Percentiles rank a stretch among this genome's conserved stretches.
phyloP scores from a whole-genome alignment of 169 alveolate species.

The Plasmodium adleri region DNA sequence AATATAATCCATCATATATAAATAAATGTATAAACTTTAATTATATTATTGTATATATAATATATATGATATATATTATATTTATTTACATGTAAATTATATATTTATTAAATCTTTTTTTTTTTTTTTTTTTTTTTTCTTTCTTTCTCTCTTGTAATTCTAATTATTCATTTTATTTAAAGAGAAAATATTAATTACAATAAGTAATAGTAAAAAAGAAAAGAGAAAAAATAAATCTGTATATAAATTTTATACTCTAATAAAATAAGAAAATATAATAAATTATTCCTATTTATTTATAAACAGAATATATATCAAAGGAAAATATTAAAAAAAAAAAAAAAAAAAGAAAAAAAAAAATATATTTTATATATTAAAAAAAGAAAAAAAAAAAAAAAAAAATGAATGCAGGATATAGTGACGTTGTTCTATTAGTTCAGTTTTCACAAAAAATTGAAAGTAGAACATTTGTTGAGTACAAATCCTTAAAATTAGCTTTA shows the following conservation, averaged over 20 bases:
- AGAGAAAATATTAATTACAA: neutral
- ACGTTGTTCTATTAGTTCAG: slow-evolving; percentile 75
- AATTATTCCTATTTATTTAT: neutral
- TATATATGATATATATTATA: no score
- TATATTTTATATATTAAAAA: neutral
- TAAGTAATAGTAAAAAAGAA: neutral
- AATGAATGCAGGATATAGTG: slow-evolving; percentile 70
- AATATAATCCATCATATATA: no score
- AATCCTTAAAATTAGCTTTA: slow-evolving; percentile 74
- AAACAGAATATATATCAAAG: slow-evolving; percentile 1
- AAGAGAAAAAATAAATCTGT: neutral
- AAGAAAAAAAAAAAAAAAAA: slow-evolving; percentile 29
- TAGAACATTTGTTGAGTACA: slow-evolving; percentile 76
- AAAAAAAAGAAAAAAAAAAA: slow-evolving; percentile 11
- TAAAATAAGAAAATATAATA: slow-evolving; percentile 17
- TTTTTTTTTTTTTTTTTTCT: no score
- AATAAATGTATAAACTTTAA: no score
- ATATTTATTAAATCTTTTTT: no score
- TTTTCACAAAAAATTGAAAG: slow-evolving; percentile 72
- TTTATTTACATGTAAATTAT: no score
- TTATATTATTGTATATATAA: no score
- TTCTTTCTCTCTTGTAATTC: neutral
- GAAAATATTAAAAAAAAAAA: slow-evolving; percentile 2
- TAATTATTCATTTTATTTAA: slow-evolving; percentile 8
- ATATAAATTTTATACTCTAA: no score